These are phyloP conservation scores for Sporisorium sorghi DNA, from an alignment of 1,284 basidiomycete genomes.

Conservation along the genomic window DNA sequence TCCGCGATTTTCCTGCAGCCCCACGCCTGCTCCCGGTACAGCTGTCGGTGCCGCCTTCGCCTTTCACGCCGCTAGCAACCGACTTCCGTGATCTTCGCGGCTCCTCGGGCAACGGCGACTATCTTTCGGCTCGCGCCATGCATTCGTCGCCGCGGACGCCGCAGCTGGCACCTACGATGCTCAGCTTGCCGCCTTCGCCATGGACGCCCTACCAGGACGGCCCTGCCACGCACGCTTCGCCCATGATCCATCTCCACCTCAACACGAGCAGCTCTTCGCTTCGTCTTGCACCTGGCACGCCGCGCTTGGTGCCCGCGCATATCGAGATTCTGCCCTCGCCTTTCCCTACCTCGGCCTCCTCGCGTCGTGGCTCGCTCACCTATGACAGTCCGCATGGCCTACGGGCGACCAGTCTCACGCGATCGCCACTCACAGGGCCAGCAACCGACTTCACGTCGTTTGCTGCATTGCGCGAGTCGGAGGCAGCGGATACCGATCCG, in stretches of 20 bases:
- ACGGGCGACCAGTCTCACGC: conserved; percentile 15
- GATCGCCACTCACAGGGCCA: conserved; percentile 27
- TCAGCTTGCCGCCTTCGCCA: conserved; percentile 60
- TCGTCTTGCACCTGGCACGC: conserved; percentile 50
- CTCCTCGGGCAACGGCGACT: conserved; percentile 28
- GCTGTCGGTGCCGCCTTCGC: conserved; percentile 44
- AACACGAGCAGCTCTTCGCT: conserved; percentile 43
- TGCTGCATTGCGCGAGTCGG: conserved; percentile 16
- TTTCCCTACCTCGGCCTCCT: conserved; percentile 42
- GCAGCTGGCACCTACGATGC: conserved; percentile 50
- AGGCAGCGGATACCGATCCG: not conserved
- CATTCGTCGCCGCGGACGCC: conserved; percentile 51
- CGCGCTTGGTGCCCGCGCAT: conserved; percentile 53
- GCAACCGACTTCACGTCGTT: conserved; percentile 27
- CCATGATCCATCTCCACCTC: conserved; percentile 47
- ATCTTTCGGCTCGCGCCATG: conserved; percentile 35
- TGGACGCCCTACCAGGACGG: conserved; percentile 51
- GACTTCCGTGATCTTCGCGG: conserved; percentile 26
- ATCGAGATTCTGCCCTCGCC: conserved; percentile 58
- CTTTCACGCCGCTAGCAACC: conserved; percentile 45
- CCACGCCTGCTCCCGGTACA: conserved; percentile 56
- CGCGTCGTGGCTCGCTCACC: conserved; percentile 41
- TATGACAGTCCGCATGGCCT: conserved; percentile 34
- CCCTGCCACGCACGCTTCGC: conserved; percentile 10
- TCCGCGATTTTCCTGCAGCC: conserved; percentile 42